Evolutionary conservation across 306 rosid species (phyloP).

Genomic region (Cicer cuneatum): DNA sequence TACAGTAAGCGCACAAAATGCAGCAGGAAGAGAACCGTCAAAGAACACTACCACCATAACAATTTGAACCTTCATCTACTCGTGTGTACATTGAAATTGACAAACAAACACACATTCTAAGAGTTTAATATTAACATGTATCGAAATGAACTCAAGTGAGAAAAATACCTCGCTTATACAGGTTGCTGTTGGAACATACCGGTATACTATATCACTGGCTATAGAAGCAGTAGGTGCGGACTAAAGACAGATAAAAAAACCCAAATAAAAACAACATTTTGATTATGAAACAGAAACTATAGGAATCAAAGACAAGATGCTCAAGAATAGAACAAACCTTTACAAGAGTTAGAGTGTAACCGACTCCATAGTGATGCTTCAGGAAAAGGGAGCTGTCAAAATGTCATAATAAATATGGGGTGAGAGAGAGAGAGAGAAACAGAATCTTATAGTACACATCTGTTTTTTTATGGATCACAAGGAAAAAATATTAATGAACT

Average conservation of each 20-base stretch:
- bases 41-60: constrained; percentile 3
- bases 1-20: background rate
- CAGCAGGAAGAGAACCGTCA: background rate
- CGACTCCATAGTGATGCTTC: constrained; percentile 97
- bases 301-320: constrained; percentile 40
- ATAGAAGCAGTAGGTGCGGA: constrained; percentile 83
- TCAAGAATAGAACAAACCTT: constrained; percentile 63
- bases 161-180: constrained; percentile 92
- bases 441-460: constrained; percentile 3
- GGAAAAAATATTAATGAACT: background rate
- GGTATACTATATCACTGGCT: constrained; percentile 85
- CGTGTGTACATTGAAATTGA: constrained; percentile 4
- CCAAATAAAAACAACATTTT: constrained; percentile 35
- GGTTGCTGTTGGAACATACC: constrained; percentile 86
- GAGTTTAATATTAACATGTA: constrained; percentile 1
- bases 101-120: constrained; percentile 12
- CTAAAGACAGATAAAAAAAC: constrained; percentile 55
- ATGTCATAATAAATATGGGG: constrained; percentile 37
- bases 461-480: background rate
- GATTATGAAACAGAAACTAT: constrained; percentile 32
- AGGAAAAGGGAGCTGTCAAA: constrained; percentile 86
- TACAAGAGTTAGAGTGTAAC: constrained; percentile 90
- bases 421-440: constrained; percentile 6
- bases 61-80: constrained; percentile 6
- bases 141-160: constrained; percentile 25